A percentile compares a stretch with the other conserved stretches of the same genome.
Evolutionary conservation across 176 grass and related monocot genomes (phyloP).

Genomic region (Lolium perenne): DNA sequence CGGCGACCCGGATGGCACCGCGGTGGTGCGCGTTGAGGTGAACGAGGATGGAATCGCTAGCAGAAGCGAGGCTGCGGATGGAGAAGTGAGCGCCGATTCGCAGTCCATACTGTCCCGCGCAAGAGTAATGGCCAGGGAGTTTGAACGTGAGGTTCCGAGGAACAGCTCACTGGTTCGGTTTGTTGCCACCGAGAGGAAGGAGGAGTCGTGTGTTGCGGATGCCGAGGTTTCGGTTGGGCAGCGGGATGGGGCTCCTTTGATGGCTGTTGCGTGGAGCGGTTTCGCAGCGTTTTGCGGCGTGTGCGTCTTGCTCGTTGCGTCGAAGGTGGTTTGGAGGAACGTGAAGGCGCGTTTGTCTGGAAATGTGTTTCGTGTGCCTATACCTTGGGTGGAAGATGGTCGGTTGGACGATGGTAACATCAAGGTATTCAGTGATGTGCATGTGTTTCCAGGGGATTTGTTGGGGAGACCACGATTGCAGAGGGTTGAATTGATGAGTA

Average conservation of each 20-base stretch:
- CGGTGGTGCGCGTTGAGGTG: conserved; percentile 24
- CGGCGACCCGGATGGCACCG: conserved; percentile 24
- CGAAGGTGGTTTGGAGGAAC: neutral
- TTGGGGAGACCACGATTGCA: conserved; percentile 17
- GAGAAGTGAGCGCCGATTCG: neutral
- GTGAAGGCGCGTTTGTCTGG: neutral
- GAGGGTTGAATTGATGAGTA: conserved; percentile 37
- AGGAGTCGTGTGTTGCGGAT: conserved; percentile 1
- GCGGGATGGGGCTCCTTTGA: conserved; percentile 1
- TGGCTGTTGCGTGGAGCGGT: conserved; percentile 15
- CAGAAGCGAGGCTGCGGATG: conserved; percentile 8
- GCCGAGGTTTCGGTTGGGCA: neutral
- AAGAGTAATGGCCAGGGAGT: conserved; percentile 27
- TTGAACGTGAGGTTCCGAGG: conserved; percentile 24
- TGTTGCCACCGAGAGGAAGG: conserved; percentile 7
- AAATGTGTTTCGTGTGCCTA: neutral
- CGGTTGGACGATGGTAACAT: neutral
- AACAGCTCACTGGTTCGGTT: conserved; percentile 33
- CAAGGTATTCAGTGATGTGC: neutral
- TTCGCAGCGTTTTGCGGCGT: conserved; percentile 47
- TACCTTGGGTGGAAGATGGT: conserved; percentile 1
- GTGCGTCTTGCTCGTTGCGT: conserved; percentile 25
- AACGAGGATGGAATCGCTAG: conserved; percentile 48
- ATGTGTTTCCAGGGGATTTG: conserved; percentile 3
- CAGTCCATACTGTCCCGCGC: conserved; percentile 38